Base-by-base conservation (phyloP, 257 asterid species). In the Penstemon davidsonii region DNA sequence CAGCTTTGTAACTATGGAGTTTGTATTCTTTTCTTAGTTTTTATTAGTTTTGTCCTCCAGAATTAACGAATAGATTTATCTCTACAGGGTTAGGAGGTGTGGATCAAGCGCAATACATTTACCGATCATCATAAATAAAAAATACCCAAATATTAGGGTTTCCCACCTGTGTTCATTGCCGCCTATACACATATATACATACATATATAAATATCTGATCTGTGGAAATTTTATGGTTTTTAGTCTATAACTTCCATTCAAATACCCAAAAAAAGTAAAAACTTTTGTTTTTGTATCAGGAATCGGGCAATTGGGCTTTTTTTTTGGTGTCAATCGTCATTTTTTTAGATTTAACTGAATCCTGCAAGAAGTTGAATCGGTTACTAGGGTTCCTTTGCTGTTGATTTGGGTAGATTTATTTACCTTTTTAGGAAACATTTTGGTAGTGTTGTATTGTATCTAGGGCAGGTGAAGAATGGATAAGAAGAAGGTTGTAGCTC, bases 401-500 rank as follows among this genome's bases (percentile, higher is more conserved):
- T 40, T 65, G 43, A 25, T 68, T 69, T 68, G 62, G 55, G 15
- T 75, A 37, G 68, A 18, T 61, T 40, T 47, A 15, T 50, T 19
- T 54, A 47, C 13, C 79, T 83, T 46, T 55, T 62, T 51, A 62
- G 13, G 33, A 56, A 39, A 5, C 5, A 13, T 75, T 50, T 64
- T 8, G 0, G 55, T 64, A 40, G 61, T 40, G 70, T 50, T 53
- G 64, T 54, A 51, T 37, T 44, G 55, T 46, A 52, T 42, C 40
- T 50, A 33, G 64, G 44, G 50, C 10, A 45, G 54, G 62, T 67
- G 43, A 65, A 56, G 72, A 62, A 93, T 93, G 99, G 99, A 94
- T 72, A 94, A 91, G 92, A 94, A 90, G 87, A 94, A 94, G 75
- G 84, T 72, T 68, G 85, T 82, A 5, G 88, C 96, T 74, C 99